phyloP scores from a whole-genome alignment of 179 eudicot species.

The Heliamphora pulchella region DNA sequence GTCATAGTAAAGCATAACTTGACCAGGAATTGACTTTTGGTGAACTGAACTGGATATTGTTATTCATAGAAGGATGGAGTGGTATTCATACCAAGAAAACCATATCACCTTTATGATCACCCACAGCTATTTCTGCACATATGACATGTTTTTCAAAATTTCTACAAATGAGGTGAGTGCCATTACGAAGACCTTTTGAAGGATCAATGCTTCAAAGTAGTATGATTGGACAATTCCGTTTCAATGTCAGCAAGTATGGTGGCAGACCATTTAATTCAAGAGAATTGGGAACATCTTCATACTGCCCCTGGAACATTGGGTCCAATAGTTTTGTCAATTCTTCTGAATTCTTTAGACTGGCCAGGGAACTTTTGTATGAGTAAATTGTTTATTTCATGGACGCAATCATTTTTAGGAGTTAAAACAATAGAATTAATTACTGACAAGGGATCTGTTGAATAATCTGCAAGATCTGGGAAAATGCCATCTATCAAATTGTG shows the following conservation, averaged over 20 bases:
- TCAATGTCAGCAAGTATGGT: constrained; percentile 12
- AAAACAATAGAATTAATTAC: not conserved
- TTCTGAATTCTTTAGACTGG: not conserved
- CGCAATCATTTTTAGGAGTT: constrained; percentile 17
- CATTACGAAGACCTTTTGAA: constrained; percentile 19
- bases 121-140: constrained; percentile 14
- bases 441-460: not conserved
- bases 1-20: too few species aligned
- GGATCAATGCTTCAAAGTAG: not conserved
- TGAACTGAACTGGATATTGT: too few species aligned
- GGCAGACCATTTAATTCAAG: constrained; percentile 13
- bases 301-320: not conserved
- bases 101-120: constrained; percentile 7
- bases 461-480: not conserved
- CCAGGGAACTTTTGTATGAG: constrained; percentile 14
- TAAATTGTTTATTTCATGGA: constrained; percentile 19
- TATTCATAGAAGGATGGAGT: not conserved
- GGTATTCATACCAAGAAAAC: constrained; percentile 16
- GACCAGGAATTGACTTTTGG: too few species aligned
- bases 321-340: constrained; percentile 13
- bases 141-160: not conserved
- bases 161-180: constrained; percentile 17
- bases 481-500: not conserved
- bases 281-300: constrained; percentile 16
- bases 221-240: constrained; percentile 15